A percentile compares a stretch with the other conserved stretches of the same genome.
Evolutionary conservation across 208 protist genomes (phyloP).

Genomic region (Crithidia sp.): DNA sequence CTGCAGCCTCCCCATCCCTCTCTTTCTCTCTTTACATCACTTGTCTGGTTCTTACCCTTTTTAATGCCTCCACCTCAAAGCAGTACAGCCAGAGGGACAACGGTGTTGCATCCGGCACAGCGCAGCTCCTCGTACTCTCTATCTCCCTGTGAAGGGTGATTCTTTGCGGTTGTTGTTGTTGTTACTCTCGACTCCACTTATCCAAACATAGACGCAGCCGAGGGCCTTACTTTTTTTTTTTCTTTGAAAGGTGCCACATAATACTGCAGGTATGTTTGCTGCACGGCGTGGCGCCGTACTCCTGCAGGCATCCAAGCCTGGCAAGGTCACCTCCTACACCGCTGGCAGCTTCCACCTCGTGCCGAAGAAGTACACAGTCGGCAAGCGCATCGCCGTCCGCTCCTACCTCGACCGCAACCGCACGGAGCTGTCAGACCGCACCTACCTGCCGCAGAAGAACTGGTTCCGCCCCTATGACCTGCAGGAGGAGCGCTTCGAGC

Average conservation of each 20-base stretch:
- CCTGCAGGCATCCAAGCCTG: slow-evolving; percentile 20
- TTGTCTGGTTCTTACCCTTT: neutral
- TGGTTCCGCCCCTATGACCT: slow-evolving; percentile 81
- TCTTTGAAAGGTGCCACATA: neutral
- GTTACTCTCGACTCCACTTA: too few relatives aligned
- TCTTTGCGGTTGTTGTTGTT: too few relatives aligned
- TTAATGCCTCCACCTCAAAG: neutral
- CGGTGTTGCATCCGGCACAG: too few relatives aligned
- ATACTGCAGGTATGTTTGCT: slow-evolving; percentile 14
- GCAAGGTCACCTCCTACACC: slow-evolving; percentile 50
- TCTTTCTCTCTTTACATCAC: neutral
- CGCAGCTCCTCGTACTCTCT: too few relatives aligned
- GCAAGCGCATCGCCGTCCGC: slow-evolving; percentile 82
- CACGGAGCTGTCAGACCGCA: slow-evolving; percentile 89
- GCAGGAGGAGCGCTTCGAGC: slow-evolving; percentile 39
- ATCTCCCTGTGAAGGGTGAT: too few relatives aligned
- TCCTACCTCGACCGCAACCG: slow-evolving; percentile 87
- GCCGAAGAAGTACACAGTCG: slow-evolving; percentile 75
- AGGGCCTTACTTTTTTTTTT: too few relatives aligned
- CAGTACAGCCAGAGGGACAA: too few relatives aligned
- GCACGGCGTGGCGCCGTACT: slow-evolving; percentile 21
- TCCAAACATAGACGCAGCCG: too few relatives aligned
- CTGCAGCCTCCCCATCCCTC: too few relatives aligned
- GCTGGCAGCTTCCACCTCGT: slow-evolving; percentile 64
- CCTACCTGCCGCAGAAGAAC: slow-evolving; percentile 86